Percentiles rank a stretch among this genome's conserved stretches.
phyloP scores from a whole-genome alignment of 2,329 filamentous ascomycete genomes.

The Colletotrichum aenigma region DNA sequence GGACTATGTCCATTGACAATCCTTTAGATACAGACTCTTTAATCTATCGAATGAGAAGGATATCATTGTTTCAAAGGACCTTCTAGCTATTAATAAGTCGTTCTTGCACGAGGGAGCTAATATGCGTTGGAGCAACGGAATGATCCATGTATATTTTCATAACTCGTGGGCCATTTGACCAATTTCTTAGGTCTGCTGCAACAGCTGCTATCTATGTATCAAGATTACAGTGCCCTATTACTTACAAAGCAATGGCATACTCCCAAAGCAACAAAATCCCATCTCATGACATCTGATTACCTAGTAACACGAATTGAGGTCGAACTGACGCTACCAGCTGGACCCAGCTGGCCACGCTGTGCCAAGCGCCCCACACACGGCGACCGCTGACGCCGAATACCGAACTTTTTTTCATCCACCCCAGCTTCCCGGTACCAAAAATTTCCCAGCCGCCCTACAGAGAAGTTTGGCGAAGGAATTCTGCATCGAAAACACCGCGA shows the following conservation, averaged over 20 bases:
- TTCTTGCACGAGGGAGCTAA: too few species aligned
- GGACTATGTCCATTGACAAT: too few species aligned
- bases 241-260: background rate
- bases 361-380: background rate
- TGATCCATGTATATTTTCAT: too few species aligned
- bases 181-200: too few species aligned
- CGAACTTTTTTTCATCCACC: conserved; percentile 14
- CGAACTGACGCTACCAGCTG: background rate
- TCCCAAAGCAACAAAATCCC: background rate
- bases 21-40: too few species aligned
- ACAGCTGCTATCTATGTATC: too few species aligned
- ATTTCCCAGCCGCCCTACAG: conserved; percentile 3
- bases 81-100: too few species aligned
- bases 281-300: background rate
- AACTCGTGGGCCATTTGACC: too few species aligned
- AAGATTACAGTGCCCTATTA: too few species aligned
- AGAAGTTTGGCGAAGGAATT: background rate
- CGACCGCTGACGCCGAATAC: conserved; percentile 14
- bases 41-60: too few species aligned
- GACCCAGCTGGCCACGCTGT: fast-evolving
- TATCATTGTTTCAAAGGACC: too few species aligned
- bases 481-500: background rate
- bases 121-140: too few species aligned
- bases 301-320: background rate
- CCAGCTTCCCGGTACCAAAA: background rate